phyloP scores from a whole-genome alignment of 2,329 filamentous ascomycete genomes.

The Graphilbum sp. region DNA sequence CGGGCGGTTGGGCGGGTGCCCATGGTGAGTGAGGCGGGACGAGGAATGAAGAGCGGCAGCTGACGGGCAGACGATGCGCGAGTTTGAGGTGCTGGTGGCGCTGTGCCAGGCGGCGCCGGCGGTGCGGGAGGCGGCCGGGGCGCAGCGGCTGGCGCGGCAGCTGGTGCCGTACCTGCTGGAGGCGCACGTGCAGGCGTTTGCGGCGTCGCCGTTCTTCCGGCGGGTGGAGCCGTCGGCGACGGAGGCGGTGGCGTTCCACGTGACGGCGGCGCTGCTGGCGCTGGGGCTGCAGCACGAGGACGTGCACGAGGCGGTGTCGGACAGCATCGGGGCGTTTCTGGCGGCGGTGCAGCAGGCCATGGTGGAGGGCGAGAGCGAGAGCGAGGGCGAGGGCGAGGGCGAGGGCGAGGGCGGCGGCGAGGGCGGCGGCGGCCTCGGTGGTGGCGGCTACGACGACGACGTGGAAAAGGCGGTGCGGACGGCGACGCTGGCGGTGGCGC shows the following conservation, averaged over 20 bases:
- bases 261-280: conserved; percentile 67
- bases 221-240: conserved; percentile 76
- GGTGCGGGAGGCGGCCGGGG: conserved; percentile 53
- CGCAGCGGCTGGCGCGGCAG: conserved; percentile 62
- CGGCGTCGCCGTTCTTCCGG: conserved; percentile 66
- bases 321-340: conserved; percentile 56
- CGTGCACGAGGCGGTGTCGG: conserved; percentile 48
- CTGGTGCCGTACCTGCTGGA: conserved; percentile 75
- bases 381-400: conserved; percentile 21
- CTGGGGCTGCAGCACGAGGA: conserved; percentile 58
- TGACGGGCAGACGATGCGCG: conserved; percentile 52
- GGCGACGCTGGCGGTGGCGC: conserved; percentile 62
- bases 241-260: conserved; percentile 63
- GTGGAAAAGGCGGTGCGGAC: conserved; percentile 52
- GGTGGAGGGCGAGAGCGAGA: conserved; percentile 38
- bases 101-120: conserved; percentile 78
- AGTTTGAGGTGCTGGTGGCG: conserved; percentile 82
- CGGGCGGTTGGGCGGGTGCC: conserved; percentile 36
- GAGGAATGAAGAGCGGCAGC: background rate
- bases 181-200: conserved; percentile 62
- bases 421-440: conserved; percentile 16
- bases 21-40: conserved; percentile 32
- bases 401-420: conserved; percentile 41
- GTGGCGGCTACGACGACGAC: conserved; percentile 34
- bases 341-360: conserved; percentile 40